These are phyloP conservation scores for Vanderwaltozyma polyspora DNA, from an alignment of 805 yeast species.

Conservation along the genomic window DNA sequence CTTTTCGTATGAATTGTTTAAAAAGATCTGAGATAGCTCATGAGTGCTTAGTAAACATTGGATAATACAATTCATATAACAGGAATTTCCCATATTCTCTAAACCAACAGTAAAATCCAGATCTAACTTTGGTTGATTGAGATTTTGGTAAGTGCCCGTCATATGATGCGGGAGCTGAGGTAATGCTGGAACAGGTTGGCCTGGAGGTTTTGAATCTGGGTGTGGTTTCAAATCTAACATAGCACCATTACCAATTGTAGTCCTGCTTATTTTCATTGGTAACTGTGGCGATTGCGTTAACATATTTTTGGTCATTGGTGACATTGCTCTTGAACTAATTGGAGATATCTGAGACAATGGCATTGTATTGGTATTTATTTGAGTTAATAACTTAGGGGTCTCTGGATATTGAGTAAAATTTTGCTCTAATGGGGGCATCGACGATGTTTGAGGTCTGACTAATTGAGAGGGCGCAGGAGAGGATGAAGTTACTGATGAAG, in stretches of 20 bases:
- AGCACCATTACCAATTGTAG: not conserved
- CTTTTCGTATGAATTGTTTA: conserved; percentile 49
- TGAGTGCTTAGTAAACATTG: conserved; percentile 77
- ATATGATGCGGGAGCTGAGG: conserved; percentile 12
- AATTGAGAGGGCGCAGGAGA: conserved; percentile 2
- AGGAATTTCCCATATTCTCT: conserved; percentile 79
- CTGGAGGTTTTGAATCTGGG: not conserved
- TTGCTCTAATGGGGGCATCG: conserved; percentile 2
- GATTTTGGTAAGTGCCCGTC: not conserved
- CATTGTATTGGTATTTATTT: not conserved
- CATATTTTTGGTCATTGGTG: conserved; percentile 3
- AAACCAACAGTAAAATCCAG: conserved; percentile 55
- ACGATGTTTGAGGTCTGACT: not conserved
- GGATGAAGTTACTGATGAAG: conserved; percentile 3
- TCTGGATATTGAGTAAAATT: conserved; percentile 19
- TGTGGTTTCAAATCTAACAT: no score
- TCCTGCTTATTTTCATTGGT: not conserved
- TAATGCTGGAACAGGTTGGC: conserved; percentile 7
- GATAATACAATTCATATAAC: conserved; percentile 82
- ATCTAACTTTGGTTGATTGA: conserved; percentile 4
- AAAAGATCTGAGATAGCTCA: conserved; percentile 52
- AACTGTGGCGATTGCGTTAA: not conserved
- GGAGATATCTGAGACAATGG: conserved; percentile 6
- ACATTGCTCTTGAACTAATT: conserved; percentile 4
- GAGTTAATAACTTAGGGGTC: conserved; percentile 13